phyloP scores from a whole-genome alignment of 75 land plant species.

The Pinus tabuliformis region DNA sequence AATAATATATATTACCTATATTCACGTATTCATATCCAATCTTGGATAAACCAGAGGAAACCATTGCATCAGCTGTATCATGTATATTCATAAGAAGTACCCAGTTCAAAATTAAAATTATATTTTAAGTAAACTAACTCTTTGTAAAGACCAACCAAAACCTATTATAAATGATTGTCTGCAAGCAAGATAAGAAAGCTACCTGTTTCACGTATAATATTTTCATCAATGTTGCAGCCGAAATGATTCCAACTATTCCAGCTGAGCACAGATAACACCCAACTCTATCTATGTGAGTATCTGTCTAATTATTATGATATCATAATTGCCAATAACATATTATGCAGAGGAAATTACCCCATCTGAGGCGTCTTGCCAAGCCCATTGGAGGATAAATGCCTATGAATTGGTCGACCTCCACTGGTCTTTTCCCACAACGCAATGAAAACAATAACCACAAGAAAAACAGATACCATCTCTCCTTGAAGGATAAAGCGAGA shows the following conservation, averaged over 20 bases:
- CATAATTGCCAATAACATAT: background rate
- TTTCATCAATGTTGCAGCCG: conserved; percentile 61
- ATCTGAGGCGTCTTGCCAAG: conserved; percentile 73
- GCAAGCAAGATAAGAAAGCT: background rate
- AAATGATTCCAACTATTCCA: conserved; percentile 98
- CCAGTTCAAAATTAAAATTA: background rate
- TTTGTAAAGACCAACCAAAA: background rate
- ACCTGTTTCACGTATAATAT: conserved; percentile 70
- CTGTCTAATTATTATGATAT: background rate
- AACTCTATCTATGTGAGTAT: background rate
- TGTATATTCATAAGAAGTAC: background rate
- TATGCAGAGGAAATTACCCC: conserved; percentile 41
- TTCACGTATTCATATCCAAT: conserved; percentile 77
- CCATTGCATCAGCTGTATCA: conserved; percentile 79
- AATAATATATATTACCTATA: conserved; percentile 37
- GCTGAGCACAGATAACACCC: conserved; percentile 23
- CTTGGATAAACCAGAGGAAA: conserved; percentile 75
- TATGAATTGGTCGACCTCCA: no score
- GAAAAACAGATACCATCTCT: no score
- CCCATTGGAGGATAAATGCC: conserved; percentile 27
- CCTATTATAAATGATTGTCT: no score
- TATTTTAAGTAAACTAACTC: background rate
- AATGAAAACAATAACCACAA: no score
- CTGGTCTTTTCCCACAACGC: no score
- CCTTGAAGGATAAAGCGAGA: no score